These are phyloP conservation scores for Botryobasidium botryosum DNA, from an alignment of 768 basidiomycete genomes.

Conservation along the genomic window DNA sequence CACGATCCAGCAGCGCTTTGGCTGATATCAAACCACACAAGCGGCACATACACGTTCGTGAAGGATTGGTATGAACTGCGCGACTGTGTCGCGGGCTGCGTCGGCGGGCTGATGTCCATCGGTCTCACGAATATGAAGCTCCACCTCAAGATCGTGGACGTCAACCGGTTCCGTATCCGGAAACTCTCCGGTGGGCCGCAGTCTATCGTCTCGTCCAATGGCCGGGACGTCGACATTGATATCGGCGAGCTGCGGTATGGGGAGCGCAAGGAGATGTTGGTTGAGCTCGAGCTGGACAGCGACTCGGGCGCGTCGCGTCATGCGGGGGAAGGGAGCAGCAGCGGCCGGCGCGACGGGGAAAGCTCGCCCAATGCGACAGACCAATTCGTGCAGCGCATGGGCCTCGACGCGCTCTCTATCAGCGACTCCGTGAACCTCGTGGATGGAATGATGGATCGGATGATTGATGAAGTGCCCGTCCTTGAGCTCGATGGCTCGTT, in stretches of 20 bases:
- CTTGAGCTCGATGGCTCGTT: constrained; percentile 92
- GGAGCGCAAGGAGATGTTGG: constrained; percentile 93
- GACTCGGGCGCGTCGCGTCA: constrained; percentile 19
- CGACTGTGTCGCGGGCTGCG: constrained; percentile 79
- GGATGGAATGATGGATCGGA: constrained; percentile 86
- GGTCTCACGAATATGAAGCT: constrained; percentile 86
- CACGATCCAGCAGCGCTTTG: constrained; percentile 96
- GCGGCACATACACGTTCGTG: constrained; percentile 94
- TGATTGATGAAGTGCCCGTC: constrained; percentile 96
- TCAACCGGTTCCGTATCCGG: constrained; percentile 77
- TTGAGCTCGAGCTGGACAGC: constrained; percentile 88
- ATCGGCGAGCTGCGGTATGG: constrained; percentile 88
- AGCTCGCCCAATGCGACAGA: constrained; percentile 70
- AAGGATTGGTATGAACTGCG: constrained; percentile 94
- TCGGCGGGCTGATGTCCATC: constrained; percentile 95
- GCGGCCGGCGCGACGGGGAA: constrained; percentile 22
- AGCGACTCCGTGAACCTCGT: constrained; percentile 56
- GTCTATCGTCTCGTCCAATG: constrained; percentile 78
- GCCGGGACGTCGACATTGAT: constrained; percentile 89
- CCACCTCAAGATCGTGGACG: constrained; percentile 85
- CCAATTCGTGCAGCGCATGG: constrained; percentile 74
- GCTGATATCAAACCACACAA: constrained; percentile 97
- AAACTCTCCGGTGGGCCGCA: constrained; percentile 86
- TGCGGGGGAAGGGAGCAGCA: constrained; percentile 9
- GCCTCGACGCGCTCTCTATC: constrained; percentile 49